These are phyloP conservation scores for Salix purpurea DNA, from an alignment of 345 rosid genomes.

Conservation along the genomic window DNA sequence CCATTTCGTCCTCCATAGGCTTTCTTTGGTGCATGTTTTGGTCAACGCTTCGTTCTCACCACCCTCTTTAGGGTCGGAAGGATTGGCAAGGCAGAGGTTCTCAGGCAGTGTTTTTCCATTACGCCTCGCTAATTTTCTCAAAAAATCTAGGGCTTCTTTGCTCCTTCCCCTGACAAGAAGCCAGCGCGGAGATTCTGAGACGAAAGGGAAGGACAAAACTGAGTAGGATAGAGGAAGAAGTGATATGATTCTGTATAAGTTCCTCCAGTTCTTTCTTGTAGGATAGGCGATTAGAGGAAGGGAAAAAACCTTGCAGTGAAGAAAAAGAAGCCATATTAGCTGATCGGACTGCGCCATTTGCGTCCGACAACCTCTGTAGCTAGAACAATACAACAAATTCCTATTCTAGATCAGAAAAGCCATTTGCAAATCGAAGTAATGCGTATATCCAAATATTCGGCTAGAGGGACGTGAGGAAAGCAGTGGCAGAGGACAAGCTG, in stretches of 20 bases:
- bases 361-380: conserved; percentile 64
- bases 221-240: conserved; percentile 48
- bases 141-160: conserved; percentile 50
- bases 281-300: conserved; percentile 55
- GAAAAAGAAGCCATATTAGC: conserved; percentile 73
- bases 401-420: conserved; percentile 59
- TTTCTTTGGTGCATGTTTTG: conserved; percentile 19
- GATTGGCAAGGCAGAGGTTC: conserved; percentile 36
- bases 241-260: conserved; percentile 45
- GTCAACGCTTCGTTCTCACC: not conserved
- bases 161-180: conserved; percentile 45
- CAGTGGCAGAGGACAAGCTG: conserved; percentile 44
- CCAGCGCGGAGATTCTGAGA: conserved; percentile 83
- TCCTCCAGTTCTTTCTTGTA: conserved; percentile 59
- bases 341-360: conserved; percentile 72
- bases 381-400: conserved; percentile 67
- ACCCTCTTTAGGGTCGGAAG: conserved; percentile 4
- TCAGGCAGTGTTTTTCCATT: conserved; percentile 51
- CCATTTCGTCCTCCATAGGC: conserved; percentile 57
- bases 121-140: conserved; percentile 38
- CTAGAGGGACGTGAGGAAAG: conserved; percentile 59
- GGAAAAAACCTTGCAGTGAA: conserved; percentile 67
- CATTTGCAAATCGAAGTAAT: conserved; percentile 58
- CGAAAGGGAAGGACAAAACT: conserved; percentile 38
- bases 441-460: conserved; percentile 67